phyloP scores from a whole-genome alignment of 108 stramenopile species.

The Conticribra weissflogii region DNA sequence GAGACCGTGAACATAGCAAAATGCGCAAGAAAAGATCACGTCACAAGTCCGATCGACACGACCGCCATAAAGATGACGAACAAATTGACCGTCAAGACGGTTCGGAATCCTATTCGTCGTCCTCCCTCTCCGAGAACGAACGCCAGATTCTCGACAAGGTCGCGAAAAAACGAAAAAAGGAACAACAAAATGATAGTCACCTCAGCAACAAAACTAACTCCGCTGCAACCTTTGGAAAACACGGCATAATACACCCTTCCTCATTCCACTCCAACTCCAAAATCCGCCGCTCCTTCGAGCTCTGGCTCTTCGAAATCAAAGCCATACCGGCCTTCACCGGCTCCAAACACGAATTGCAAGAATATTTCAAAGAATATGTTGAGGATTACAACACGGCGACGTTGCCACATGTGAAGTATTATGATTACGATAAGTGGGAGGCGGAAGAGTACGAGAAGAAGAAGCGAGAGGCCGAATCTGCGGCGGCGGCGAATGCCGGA shows the following conservation, averaged over 20 bases:
- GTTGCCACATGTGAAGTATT: conserved; percentile 91
- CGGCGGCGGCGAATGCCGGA: conserved; percentile 20
- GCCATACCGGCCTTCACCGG: conserved; percentile 72
- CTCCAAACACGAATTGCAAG: conserved; percentile 86
- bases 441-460: conserved; percentile 86
- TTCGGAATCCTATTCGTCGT: conserved; percentile 32
- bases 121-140: conserved; percentile 44
- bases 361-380: conserved; percentile 88
- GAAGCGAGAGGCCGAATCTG: conserved; percentile 51
- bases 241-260: conserved; percentile 82
- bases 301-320: conserved; percentile 93
- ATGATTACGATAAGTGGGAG: conserved; percentile 97
- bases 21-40: conserved; percentile 28
- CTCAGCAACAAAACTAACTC: conserved; percentile 4
- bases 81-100: conserved; percentile 41
- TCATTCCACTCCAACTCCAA: conserved; percentile 73
- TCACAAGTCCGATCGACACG: conserved; percentile 21
- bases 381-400: conserved; percentile 98
- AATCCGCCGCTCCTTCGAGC: conserved; percentile 82
- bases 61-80: conserved; percentile 18
- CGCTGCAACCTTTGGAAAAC: conserved; percentile 81
- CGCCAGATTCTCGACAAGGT: conserved; percentile 37
- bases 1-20: conserved; percentile 17
- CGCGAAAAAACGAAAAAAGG: conserved; percentile 23
- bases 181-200: no score